Base-by-base conservation (phyloP, 73 alveolate species). In the Blepharisma japonicum region DNA sequence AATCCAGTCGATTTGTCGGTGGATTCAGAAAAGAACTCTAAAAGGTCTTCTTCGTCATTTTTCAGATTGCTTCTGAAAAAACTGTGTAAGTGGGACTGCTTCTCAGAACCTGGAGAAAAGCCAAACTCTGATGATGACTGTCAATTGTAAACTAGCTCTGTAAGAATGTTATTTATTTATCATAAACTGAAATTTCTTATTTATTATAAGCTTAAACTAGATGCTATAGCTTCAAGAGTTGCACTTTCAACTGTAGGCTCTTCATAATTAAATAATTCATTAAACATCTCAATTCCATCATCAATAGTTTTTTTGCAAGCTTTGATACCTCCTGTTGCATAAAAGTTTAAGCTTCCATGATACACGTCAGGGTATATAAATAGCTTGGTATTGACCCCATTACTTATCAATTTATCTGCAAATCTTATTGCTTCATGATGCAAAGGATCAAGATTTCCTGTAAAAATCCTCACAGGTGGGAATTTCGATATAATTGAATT, bases 381-480 rank as follows among this genome's bases (percentile, higher is more conserved):
- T 25, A 11, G 47, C 5, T 61, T 61, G 14, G 46, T 39, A 61
- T 61, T 25, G 46, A 61, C 74, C 47, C 23, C 18, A 61, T 14
- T 9, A 61, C 42, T 70, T 70, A n/a, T 21, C 47, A 82, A 45
- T 82, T 89, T 91, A 53, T 89, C 84, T n/a, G 88, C 70, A 23
- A 88, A 86, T 20, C 92, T 84, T 21, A 91, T 32, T 45, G 78
- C 55, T 56, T 91, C 87, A 85, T 91, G 96, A 54, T 90, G 78
- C 76, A 91, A 79, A 56, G 94, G 94, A 78, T 91, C 97, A 71
- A 80, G 86, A 50, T 46, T 39, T 7, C 96, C 97, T 51, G 79
- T 81, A 85, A 55, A 48, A 27, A 79, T 67, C 67, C 77, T 42
- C 48, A 83, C 50, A 71, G 78, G 82, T 38, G 97, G 97, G 11